These are phyloP conservation scores for Xylaria bambusicola DNA, from an alignment of 495 filamentous ascomycete genomes.

Conservation along the genomic window DNA sequence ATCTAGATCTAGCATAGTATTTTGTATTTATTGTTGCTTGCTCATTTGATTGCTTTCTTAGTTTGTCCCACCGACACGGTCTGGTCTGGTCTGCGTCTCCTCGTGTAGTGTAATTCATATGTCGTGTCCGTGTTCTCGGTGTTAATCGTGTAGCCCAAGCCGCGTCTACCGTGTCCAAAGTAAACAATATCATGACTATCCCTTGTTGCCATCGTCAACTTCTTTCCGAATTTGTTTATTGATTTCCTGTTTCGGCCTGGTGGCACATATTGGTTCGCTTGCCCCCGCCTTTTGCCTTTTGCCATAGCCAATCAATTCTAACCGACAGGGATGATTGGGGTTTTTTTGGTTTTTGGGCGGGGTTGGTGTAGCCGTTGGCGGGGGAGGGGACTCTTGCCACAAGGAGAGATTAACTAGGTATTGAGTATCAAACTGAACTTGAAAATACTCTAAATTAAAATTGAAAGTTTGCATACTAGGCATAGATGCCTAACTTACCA, in stretches of 20 bases:
- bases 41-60: neutral
- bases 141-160: neutral
- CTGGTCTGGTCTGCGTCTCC: no score
- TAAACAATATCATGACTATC: conserved; percentile 17
- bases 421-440: no score
- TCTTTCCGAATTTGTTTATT: conserved; percentile 10
- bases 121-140: no score
- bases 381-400: no score
- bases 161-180: conserved; percentile 15
- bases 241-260: conserved; percentile 6
- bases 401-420: no score
- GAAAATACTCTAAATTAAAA: no score
- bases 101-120: no score
- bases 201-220: neutral
- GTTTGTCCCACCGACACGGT: conserved; percentile 5
- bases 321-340: conserved; percentile 5
- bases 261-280: neutral
- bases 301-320: conserved; percentile 10
- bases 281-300: neutral
- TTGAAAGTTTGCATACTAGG: no score
- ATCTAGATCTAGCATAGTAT: neutral
- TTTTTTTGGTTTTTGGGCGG: no score
- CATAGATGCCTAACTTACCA: no score
- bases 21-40: neutral
- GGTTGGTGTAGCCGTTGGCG: no score